Evolutionary conservation across 2,329 filamentous ascomycete species (phyloP), one percentile per base, ranked within the genome.

Genomic region (Arthroderma sp.): DNA sequence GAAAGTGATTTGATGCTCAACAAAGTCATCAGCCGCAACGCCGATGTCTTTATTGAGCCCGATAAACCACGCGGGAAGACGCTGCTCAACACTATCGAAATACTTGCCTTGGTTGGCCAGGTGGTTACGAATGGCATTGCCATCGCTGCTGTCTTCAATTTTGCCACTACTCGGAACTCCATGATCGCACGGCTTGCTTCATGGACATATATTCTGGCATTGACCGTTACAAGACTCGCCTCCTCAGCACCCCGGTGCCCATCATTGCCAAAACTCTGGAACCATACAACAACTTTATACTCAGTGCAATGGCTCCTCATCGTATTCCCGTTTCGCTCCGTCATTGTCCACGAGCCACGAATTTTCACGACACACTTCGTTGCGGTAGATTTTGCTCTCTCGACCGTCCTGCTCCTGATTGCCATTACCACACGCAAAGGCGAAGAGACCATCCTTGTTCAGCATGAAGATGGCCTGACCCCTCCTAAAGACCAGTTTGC

Each of bases 211-310:
- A 81, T 91, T 39, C 76, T 91, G 28, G 72, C 84, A 15, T 79
- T 98, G 59, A 84, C 84, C 13, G 81, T 83, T 19, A 73, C 90
- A 44, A 84, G 93, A 35, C 75, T 96, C 55, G 65, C 84, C 73
- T 72, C 85, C 71, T 77, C 74, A 56, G 71, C 74, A 47, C 71
- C 82, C 75, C 73, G 82, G 74, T 66, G 82, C 77, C 78, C 88
- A 74, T 80, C 80, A 70, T 71, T 93, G 13, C 85, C 86, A 7
- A 79, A 81, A 59, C 75, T 97, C 7, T 98, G 93, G 93, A 91
- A 91, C 68, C 93, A 98, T 71, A 97, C 93, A 0, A 87, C 89
- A 19, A 74, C 80, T 61, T 82, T 98, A 56, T 98, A 98, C 71
- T 80, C 81, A 56, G 76, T 84, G 56, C 85, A 91, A 69, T 98